Base-by-base conservation (phyloP, 768 basidiomycete genomes). In the Infundibulicybe gibba region DNA sequence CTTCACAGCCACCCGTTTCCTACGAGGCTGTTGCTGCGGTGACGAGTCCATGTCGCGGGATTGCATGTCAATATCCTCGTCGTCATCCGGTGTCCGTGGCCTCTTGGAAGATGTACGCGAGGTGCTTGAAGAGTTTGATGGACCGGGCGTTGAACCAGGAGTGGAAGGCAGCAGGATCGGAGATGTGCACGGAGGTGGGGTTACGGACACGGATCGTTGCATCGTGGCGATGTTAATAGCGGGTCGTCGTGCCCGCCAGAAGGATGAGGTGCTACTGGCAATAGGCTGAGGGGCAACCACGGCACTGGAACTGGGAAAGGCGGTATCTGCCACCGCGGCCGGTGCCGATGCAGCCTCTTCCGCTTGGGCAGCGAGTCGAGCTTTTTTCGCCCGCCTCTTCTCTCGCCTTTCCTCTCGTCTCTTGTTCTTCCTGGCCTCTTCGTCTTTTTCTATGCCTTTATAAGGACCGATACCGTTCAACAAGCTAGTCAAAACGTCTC, bases 81-180 rank as follows among this genome's bases (percentile, higher is more conserved):
- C 74, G 50, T 90, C 86, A 45, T 77, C 76, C 8, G 89, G 89
- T 0, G 89, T 90, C 48, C 69, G 79, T 19, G 85, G 89, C 45
- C 87, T 75, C 69, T 90, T 90, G 41, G 88, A 89, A 11, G 89
- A 90, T 13, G 84, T 85, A 42, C 79, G 77, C 0, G 89, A 89
- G 3, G 85, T 85, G 51, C 75, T 74, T 3, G 84, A 85, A 13
- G 88, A 87, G 51, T 77, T 72, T 39, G 86, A 89, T 4, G 86
- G 86, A 5, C 81, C 86, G 2, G 89, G 88, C 0, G 87, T 90
- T 16, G 85, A 81, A 33, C 75, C 77, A 5, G 86, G 85, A 5
- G 86, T 85, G 3, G 78, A 81, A 12, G 74, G 71, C 53, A 65
- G 53, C 9, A 59, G 60, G 14, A 59, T 58, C 25, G 71, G 69